Evolutionary conservation across 140 eudicot genomes (phyloP).

Genomic region (Anethum foeniculum): DNA sequence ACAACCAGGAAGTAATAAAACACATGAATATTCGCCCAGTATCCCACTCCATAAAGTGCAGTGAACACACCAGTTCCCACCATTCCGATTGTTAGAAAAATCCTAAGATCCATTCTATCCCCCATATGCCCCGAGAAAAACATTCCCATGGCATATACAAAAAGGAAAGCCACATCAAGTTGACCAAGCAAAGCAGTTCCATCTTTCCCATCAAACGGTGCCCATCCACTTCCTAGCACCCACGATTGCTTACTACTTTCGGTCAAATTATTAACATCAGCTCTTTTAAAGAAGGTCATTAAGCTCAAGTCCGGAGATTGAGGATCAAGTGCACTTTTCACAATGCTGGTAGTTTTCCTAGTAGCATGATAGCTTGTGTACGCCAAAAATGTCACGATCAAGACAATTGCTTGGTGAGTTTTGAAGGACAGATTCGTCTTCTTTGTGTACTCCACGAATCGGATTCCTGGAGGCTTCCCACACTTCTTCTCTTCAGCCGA

Average conservation of each 20-base stretch:
- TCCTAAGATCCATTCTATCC: constrained; percentile 72
- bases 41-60: constrained; percentile 71
- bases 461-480: constrained; percentile 60
- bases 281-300: constrained; percentile 29
- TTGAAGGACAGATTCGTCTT: constrained; percentile 50
- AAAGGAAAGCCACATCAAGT: constrained; percentile 81
- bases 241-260: constrained; percentile 22
- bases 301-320: constrained; percentile 34
- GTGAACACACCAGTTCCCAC: constrained; percentile 88
- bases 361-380: constrained; percentile 69
- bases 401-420: constrained; percentile 68
- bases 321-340: constrained; percentile 87
- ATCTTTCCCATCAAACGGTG: constrained; percentile 59
- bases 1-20: constrained; percentile 63
- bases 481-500: neutral
- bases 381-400: constrained; percentile 59
- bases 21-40: constrained; percentile 66
- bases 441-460: constrained; percentile 37
- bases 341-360: constrained; percentile 79
- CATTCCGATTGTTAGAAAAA: constrained; percentile 79
- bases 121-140: constrained; percentile 87
- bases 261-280: constrained; percentile 15
- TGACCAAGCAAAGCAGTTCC: constrained; percentile 84
- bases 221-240: constrained; percentile 64
- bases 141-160: constrained; percentile 79